phyloP scores from a whole-genome alignment of 208 protist species.

The Crithidia brevicula region DNA sequence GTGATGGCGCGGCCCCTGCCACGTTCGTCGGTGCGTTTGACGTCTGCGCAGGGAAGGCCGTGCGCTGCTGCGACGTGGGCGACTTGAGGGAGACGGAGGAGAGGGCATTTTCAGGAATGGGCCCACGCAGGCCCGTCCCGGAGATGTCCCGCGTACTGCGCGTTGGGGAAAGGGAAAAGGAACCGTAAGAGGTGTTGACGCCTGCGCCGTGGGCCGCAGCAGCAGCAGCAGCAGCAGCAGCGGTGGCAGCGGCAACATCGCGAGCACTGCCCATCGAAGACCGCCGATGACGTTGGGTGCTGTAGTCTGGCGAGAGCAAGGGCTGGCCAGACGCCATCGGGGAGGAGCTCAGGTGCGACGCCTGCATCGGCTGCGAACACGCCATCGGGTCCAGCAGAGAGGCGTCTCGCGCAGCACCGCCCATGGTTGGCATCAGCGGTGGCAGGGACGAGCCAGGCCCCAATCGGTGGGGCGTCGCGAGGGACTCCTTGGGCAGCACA shows the following conservation, averaged over 20 bases:
- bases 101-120: slow-evolving; percentile 9
- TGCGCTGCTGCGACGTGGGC: neutral
- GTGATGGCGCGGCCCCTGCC: neutral
- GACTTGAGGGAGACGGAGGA: neutral
- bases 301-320: slow-evolving; percentile 5
- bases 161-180: slow-evolving; percentile 18
- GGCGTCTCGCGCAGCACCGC: neutral
- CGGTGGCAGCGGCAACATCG: neutral
- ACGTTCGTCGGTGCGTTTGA: neutral
- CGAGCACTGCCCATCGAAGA: slow-evolving; percentile 3
- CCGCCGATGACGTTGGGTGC: neutral
- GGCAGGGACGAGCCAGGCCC: neutral
- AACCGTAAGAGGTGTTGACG: slow-evolving; percentile 2
- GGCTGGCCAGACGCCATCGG: neutral
- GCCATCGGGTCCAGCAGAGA: neutral
- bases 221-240: neutral
- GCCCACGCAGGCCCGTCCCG: slow-evolving; percentile 12
- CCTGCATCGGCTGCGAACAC: neutral
- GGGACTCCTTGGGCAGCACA: neutral
- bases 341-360: neutral
- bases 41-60: neutral
- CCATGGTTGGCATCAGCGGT: slow-evolving; percentile 4
- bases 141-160: slow-evolving; percentile 25
- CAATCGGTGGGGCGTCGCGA: neutral
- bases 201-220: neutral